phyloP scores from a whole-genome alignment of 2,329 filamentous ascomycete species.

The Pestalotiopsis fici region DNA sequence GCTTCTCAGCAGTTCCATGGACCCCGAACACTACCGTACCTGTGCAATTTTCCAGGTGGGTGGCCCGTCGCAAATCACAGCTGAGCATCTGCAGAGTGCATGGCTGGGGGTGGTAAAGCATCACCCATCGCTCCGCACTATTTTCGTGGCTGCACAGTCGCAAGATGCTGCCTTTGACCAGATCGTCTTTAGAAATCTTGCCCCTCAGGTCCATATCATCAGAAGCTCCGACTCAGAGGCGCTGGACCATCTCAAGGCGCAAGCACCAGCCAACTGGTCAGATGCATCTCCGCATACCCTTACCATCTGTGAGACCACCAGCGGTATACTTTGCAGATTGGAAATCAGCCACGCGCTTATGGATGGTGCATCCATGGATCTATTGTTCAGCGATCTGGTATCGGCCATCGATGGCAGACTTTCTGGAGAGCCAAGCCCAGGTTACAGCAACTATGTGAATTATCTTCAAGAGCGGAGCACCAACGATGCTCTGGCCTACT shows the following conservation, averaged over 20 bases:
- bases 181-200: not conserved
- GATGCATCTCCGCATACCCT: slow-evolving; percentile 1
- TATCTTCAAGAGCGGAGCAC: slow-evolving; percentile 3
- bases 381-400: slow-evolving; percentile 3
- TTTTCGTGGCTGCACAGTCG: slow-evolving; percentile 1
- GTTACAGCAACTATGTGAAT: slow-evolving; percentile 6
- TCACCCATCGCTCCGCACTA: slow-evolving; percentile 7
- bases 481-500: not conserved
- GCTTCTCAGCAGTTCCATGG: slow-evolving; percentile 6
- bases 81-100: not conserved
- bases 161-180: slow-evolving; percentile 8
- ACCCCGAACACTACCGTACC: slow-evolving; percentile 7
- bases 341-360: slow-evolving; percentile 9
- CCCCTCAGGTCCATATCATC: not conserved
- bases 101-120: slow-evolving; percentile 4
- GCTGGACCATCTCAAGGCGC: not conserved
- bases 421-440: not conserved
- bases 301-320: slow-evolving; percentile 4
- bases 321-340: slow-evolving; percentile 4
- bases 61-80: not conserved
- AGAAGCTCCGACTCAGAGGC: not conserved
- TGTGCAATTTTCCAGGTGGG: slow-evolving; percentile 7
- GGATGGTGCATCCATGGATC: slow-evolving; percentile 1
- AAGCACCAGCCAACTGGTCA: slow-evolving; percentile 3
- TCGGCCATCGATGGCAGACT: slow-evolving; percentile 5